Base-by-base conservation (phyloP, 139 green algal species). In the Picochlorum sp. region DNA sequence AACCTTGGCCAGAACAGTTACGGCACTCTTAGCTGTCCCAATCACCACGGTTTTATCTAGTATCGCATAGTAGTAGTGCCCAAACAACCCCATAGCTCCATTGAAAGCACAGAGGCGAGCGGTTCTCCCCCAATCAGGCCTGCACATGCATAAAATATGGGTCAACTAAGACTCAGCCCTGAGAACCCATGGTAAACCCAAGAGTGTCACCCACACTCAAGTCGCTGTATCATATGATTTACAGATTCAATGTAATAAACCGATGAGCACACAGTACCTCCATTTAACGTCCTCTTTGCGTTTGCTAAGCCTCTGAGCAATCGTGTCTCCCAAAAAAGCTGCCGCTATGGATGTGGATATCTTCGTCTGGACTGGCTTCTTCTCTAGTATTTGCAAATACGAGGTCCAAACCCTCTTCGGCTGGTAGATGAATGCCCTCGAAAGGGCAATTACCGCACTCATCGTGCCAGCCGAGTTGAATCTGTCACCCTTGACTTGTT, bases 1-100 rank as follows among this genome's bases (percentile, higher is more conserved):
- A 5, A 81, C 67, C 62, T 86, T 86, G 16, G 63, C 38, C 3
- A 78, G 41, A 8, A 86, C 66, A 2, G 80, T 69, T 23, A 32
- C 47, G 5, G 44, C 56, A 26, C 57, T 70, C 16, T 70, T 79
- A 6, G 76, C 62, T 9, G 71, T 56, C 6, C 75, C 23, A 2
- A 75, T 66, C 38, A 61, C 57, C 23, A 85, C 69, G 5, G 45
- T 45, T 55, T 69, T 63, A 24, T 78, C 71, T 18, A 78, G 59
- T 34, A 49, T 30, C 18, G 18, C 18, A 61, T 78, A 78, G 38
- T 72, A 78, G 23, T 66, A 64, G 15, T 76, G 69, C 0, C 69
- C 69, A n/a, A 76, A n/a, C 4, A 41, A 21, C 16, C 47, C 65
- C 23, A 57, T 57, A 23, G 58, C 65, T 1, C 38, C 70, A 20